A percentile compares a stretch with the other conserved stretches of the same genome.
These are phyloP conservation scores for Dryas integrifolia DNA, from an alignment of 331 rosid species.

Conservation along the genomic window DNA sequence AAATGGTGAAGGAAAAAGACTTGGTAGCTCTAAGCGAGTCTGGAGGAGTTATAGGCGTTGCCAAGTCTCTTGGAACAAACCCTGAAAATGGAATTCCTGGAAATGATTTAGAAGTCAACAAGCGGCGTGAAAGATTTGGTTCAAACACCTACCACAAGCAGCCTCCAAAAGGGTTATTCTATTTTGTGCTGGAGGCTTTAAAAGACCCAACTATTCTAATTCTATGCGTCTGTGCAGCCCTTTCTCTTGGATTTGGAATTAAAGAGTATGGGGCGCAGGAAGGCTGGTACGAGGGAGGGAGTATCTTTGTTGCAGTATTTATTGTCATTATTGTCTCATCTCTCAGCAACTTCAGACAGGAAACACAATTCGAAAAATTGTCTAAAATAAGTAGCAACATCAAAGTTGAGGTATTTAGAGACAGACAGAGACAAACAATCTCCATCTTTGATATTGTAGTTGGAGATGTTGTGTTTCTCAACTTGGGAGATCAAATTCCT, in stretches of 20 bases:
- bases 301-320: slow-evolving; percentile 64
- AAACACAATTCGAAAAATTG: slow-evolving; percentile 62
- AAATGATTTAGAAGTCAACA: slow-evolving; percentile 29
- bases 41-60: slow-evolving; percentile 51
- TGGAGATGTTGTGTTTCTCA: slow-evolving; percentile 62
- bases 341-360: slow-evolving; percentile 75
- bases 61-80: slow-evolving; percentile 37
- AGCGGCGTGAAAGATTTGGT: slow-evolving; percentile 42
- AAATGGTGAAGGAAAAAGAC: slow-evolving; percentile 53
- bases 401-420: slow-evolving; percentile 56
- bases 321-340: slow-evolving; percentile 69
- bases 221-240: slow-evolving; percentile 68
- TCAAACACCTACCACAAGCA: slow-evolving; percentile 68
- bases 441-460: slow-evolving; percentile 69
- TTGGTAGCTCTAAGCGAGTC: slow-evolving; percentile 17
- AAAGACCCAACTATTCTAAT: slow-evolving; percentile 71
- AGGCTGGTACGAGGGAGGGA: slow-evolving; percentile 94
- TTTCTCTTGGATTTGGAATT: slow-evolving; percentile 79
- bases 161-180: slow-evolving; percentile 56
- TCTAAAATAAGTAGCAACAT: slow-evolving; percentile 70
- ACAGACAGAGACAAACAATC: slow-evolving; percentile 50
- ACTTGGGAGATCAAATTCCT: slow-evolving; percentile 75
- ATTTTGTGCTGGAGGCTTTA: slow-evolving; percentile 63
- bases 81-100: slow-evolving; percentile 49
- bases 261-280: slow-evolving; percentile 60